A percentile compares a stretch with the other conserved stretches of the same genome.
Conservation (phyloP, 2,329 filamentous ascomycete genomes). For the Cercospora brassicicola region DNA sequence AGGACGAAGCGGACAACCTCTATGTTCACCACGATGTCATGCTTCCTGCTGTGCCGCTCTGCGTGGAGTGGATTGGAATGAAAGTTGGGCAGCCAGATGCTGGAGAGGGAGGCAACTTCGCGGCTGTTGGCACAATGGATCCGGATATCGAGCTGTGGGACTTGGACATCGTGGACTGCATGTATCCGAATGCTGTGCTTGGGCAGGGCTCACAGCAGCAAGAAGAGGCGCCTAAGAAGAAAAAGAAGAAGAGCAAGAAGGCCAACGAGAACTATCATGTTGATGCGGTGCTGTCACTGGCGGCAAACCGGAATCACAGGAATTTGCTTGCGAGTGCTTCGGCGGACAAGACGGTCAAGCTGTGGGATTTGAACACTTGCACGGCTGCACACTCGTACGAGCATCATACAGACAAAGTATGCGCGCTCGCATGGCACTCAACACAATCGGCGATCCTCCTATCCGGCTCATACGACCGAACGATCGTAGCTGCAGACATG, state of each 20-base stretch:
- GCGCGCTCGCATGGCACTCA: slow-evolving; percentile 90
- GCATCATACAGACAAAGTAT: slow-evolving; percentile 97
- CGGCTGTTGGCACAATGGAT: slow-evolving; percentile 94
- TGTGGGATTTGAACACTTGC: slow-evolving; percentile 92
- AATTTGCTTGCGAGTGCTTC: slow-evolving; percentile 94
- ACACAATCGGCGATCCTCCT: slow-evolving; percentile 83
- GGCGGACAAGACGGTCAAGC: slow-evolving; percentile 93
- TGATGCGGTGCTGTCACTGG: slow-evolving; percentile 85
- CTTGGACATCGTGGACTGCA: slow-evolving; percentile 90
- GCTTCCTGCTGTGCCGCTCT: slow-evolving; percentile 93
- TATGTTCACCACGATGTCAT: slow-evolving; percentile 99
- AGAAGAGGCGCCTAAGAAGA: slow-evolving; percentile 66
- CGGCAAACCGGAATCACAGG: slow-evolving; percentile 88
- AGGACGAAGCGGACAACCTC: slow-evolving; percentile 90
- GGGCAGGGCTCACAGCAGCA: slow-evolving; percentile 58
- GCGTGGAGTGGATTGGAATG: slow-evolving; percentile 91
- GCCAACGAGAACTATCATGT: slow-evolving; percentile 91
- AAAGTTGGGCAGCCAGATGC: slow-evolving; percentile 70
- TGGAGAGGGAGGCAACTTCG: slow-evolving; percentile 78
- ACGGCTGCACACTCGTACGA: slow-evolving; percentile 94
- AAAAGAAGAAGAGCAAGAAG: slow-evolving; percentile 86
- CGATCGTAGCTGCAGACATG: slow-evolving; percentile 94
- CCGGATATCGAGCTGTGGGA: slow-evolving; percentile 99
- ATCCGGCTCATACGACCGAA: slow-evolving; percentile 92
- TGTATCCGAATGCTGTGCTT: slow-evolving; percentile 96